Conservation (phyloP, 306 rosid genomes). For the Sphenostylis stenocarpa region DNA sequence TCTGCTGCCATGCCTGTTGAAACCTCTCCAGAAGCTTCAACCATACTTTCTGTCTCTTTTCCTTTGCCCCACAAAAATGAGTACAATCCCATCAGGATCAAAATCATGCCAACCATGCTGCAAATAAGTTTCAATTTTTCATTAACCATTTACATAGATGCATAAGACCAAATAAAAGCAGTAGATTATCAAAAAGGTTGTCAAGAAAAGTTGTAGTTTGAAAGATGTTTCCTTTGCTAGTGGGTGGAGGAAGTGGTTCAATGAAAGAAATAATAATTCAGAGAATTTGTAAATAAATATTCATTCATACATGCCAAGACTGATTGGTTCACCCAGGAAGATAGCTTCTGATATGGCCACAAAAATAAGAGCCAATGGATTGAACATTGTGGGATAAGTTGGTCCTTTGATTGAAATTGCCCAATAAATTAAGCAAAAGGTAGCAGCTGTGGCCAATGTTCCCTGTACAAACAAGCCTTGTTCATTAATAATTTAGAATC, state of each 20-base stretch:
- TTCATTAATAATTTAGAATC: neutral
- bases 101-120: neutral
- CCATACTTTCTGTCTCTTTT: neutral
- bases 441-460: conserved; percentile 55
- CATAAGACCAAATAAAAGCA: neutral
- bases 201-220: neutral
- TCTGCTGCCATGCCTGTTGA: conserved; percentile 15
- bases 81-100: neutral
- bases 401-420: conserved; percentile 59
- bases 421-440: conserved; percentile 66
- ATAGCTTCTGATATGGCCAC: conserved; percentile 63
- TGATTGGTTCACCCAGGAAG: conserved; percentile 53
- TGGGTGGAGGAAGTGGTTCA: neutral
- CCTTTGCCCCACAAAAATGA: conserved; percentile 10
- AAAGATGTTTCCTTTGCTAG: neutral
- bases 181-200: neutral
- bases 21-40: neutral
- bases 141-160: neutral
- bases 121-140: neutral
- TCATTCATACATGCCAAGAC: conserved; percentile 51
- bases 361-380: conserved; percentile 66
- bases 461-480: conserved; percentile 43
- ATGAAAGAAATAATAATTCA: neutral
- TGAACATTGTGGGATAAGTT: conserved; percentile 73
- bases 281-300: neutral